Percentiles rank a stretch among this genome's conserved stretches.
Conservation (phyloP, 176 grass and related monocot genomes). For the Chrysopogon serrulatus region DNA sequence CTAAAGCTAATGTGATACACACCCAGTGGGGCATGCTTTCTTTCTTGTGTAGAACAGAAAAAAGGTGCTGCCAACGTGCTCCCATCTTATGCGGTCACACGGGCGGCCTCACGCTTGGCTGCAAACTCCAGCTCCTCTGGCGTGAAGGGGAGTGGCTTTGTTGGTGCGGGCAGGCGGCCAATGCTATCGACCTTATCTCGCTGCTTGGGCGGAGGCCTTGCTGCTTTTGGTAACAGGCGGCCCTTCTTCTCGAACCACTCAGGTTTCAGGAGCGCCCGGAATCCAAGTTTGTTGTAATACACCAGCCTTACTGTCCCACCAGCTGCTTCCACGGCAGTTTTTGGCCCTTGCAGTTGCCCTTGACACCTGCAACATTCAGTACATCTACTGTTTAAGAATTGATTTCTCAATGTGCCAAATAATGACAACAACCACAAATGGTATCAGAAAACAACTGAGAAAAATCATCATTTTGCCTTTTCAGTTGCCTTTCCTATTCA, state of each 20-base stretch:
- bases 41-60: background rate
- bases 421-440: background rate
- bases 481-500: background rate
- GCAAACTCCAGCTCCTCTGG: slow-evolving; percentile 47
- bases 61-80: background rate
- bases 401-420: background rate
- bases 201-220: slow-evolving; percentile 90
- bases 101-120: slow-evolving; percentile 33
- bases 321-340: slow-evolving; percentile 71
- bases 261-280: slow-evolving; percentile 79
- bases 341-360: slow-evolving; percentile 81
- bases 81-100: background rate
- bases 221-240: slow-evolving; percentile 65
- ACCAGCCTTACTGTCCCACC: slow-evolving; percentile 82
- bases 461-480: background rate
- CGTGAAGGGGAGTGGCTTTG: slow-evolving; percentile 77
- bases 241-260: slow-evolving; percentile 98
- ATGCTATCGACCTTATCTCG: slow-evolving; percentile 75
- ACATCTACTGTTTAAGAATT: background rate
- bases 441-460: background rate
- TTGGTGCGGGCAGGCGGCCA: slow-evolving; percentile 74
- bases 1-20: background rate
- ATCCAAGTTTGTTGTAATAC: slow-evolving; percentile 92
- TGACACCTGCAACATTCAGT: slow-evolving; percentile 35
- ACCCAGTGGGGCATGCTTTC: background rate